phyloP scores from a whole-genome alignment of 768 basidiomycete species.

The Trametes cubensis region DNA sequence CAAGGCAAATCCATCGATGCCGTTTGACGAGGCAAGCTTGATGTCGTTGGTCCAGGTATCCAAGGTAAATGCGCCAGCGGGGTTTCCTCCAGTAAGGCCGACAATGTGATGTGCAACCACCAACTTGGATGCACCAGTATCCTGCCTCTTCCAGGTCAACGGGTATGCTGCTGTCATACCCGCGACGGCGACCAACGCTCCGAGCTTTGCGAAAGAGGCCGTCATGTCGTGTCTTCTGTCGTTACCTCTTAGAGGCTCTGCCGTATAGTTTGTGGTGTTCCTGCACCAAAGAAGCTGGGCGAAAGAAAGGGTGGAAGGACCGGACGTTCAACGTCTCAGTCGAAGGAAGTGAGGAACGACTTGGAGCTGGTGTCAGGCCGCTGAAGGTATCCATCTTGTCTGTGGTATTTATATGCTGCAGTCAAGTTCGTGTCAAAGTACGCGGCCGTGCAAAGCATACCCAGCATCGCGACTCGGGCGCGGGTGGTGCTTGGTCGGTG shows the following conservation, averaged over 20 bases:
- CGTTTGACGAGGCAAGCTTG: slow-evolving; percentile 47
- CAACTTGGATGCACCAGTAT: slow-evolving; percentile 34
- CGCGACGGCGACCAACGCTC: neutral
- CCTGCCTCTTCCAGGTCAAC: neutral
- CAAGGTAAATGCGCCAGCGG: slow-evolving; percentile 46
- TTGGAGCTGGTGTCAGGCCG: neutral
- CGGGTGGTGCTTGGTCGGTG: too few species aligned
- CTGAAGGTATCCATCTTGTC: neutral
- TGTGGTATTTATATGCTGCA: neutral
- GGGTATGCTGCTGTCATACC: neutral
- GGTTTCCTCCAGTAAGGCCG: slow-evolving; percentile 57
- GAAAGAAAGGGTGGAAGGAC: neutral
- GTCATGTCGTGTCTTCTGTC: neutral
- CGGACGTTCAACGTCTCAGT: slow-evolving; percentile 6
- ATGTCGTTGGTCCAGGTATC: slow-evolving; percentile 61
- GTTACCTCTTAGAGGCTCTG: too few species aligned
- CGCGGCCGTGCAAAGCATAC: too few species aligned
- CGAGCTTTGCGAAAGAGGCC: neutral
- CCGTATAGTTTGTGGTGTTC: too few species aligned
- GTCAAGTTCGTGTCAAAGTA: too few species aligned
- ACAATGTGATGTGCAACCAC: slow-evolving; percentile 67
- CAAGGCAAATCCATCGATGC: slow-evolving; percentile 62
- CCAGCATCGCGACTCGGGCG: too few species aligned
- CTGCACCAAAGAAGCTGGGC: neutral
- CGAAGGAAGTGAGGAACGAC: neutral